Conservation (phyloP, 2,329 filamentous ascomycete species). For the Stromatinia cepivora region DNA sequence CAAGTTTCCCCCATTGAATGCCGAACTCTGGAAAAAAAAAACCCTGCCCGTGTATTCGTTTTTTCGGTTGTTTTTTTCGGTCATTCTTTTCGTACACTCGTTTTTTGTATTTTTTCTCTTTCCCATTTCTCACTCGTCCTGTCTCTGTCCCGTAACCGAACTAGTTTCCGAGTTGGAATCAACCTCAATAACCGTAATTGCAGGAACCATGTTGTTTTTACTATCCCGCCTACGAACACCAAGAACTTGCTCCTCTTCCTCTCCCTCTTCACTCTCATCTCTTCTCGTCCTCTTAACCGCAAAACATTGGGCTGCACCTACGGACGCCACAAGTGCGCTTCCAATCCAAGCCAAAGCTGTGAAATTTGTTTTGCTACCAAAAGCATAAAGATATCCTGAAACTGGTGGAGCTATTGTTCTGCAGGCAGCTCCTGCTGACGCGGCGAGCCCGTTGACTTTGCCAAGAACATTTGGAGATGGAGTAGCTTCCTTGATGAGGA, state of each 20-base stretch:
- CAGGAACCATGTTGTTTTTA: neutral
- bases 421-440: slow-evolving; percentile 64
- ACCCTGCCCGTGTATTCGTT: neutral
- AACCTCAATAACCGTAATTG: slow-evolving; percentile 8
- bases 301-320: slow-evolving; percentile 63
- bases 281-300: slow-evolving; percentile 31
- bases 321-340: slow-evolving; percentile 55
- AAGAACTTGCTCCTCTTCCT: neutral
- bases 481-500: slow-evolving; percentile 67
- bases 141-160: neutral
- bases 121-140: neutral
- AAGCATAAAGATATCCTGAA: slow-evolving; percentile 61
- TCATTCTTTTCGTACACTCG: neutral
- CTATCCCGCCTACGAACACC: neutral
- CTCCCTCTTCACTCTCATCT: slow-evolving; percentile 24
- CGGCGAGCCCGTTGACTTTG: slow-evolving; percentile 65
- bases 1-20: neutral
- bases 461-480: slow-evolving; percentile 57
- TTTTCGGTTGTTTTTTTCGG: neutral
- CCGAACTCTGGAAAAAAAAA: neutral
- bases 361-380: slow-evolving; percentile 59
- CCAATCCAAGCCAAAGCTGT: slow-evolving; percentile 65
- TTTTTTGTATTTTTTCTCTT: neutral
- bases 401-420: slow-evolving; percentile 67
- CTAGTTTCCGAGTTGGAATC: slow-evolving; percentile 6